Conservation (phyloP, 1,139 yeast species). For the Candida sp. region DNA sequence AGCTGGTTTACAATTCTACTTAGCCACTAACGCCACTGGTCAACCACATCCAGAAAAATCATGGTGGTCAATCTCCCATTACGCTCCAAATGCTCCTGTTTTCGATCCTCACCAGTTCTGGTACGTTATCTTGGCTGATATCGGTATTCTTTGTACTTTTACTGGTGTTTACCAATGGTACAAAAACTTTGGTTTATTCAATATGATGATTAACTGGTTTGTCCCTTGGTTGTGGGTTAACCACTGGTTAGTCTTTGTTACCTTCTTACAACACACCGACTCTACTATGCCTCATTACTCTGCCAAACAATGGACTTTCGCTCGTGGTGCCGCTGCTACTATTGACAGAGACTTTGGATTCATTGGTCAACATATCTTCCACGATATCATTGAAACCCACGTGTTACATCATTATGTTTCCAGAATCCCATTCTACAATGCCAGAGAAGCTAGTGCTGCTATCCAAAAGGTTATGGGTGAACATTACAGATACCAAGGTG, state of each 20-base stretch:
- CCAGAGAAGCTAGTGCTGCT: constrained; percentile 56
- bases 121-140: constrained; percentile 51
- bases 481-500: constrained; percentile 50
- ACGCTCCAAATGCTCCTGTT: constrained; percentile 50
- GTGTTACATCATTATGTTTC: constrained; percentile 62
- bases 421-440: constrained; percentile 62
- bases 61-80: constrained; percentile 37
- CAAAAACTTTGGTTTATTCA: constrained; percentile 44
- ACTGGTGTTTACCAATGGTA: constrained; percentile 48
- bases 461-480: constrained; percentile 59
- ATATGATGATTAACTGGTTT: constrained; percentile 48
- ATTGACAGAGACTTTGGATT: constrained; percentile 63
- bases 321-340: constrained; percentile 67
- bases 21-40: constrained; percentile 52
- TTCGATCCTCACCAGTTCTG: constrained; percentile 55
- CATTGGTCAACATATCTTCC: constrained; percentile 55
- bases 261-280: constrained; percentile 60
- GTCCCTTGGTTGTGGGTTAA: constrained; percentile 56
- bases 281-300: constrained; percentile 57
- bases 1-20: constrained; percentile 51
- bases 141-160: constrained; percentile 44
- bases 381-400: constrained; percentile 63
- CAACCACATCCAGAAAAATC: constrained; percentile 40
- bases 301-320: constrained; percentile 57
- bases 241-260: constrained; percentile 64